phyloP scores from a whole-genome alignment of 495 filamentous ascomycete genomes.

The Aspergillus nidulans region DNA sequence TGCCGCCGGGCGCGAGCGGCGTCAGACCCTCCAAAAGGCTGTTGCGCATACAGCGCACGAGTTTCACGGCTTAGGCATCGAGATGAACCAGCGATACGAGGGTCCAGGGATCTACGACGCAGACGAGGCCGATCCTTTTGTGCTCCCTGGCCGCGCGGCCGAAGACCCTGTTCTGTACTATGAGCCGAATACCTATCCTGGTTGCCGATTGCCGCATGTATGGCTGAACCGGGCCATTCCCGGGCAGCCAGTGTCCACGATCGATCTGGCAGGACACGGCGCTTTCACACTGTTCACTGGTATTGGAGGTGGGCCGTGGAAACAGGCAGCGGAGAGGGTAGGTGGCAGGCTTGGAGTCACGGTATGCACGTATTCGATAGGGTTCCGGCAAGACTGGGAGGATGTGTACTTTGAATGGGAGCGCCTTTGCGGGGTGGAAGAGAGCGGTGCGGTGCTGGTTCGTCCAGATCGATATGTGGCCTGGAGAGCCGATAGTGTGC shows the following conservation, averaged over 20 bases:
- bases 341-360: conserved; percentile 24
- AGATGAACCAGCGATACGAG: conserved; percentile 44
- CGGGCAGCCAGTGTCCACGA: conserved; percentile 35
- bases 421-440: conserved; percentile 34
- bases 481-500: conserved; percentile 18
- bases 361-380: conserved; percentile 40
- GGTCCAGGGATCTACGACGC: conserved; percentile 24
- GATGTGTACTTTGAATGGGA: conserved; percentile 48
- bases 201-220: conserved; percentile 45
- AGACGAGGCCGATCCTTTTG: neutral
- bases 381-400: conserved; percentile 38
- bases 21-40: conserved; percentile 8
- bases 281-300: conserved; percentile 43
- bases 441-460: conserved; percentile 28
- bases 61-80: conserved; percentile 41
- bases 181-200: conserved; percentile 38
- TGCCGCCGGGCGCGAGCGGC: neutral
- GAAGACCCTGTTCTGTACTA: conserved; percentile 19
- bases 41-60: conserved; percentile 36
- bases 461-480: conserved; percentile 42
- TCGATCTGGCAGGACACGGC: conserved; percentile 48
- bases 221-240: conserved; percentile 42
- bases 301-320: conserved; percentile 41
- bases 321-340: conserved; percentile 31
- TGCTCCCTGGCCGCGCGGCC: neutral